phyloP scores from a whole-genome alignment of 2,329 filamentous ascomycete genomes.

The Periconia sp. region DNA sequence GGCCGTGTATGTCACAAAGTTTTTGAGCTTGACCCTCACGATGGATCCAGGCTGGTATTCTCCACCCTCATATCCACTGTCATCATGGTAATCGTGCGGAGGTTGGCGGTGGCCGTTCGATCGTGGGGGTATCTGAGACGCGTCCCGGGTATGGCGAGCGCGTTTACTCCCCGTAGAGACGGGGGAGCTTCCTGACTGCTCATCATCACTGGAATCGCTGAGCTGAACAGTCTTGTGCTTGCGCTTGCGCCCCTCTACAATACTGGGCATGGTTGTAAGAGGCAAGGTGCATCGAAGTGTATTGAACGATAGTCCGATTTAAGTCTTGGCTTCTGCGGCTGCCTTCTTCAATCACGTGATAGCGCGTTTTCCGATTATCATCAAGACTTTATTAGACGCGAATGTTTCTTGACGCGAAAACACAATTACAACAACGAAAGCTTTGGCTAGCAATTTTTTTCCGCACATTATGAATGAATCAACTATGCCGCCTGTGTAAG shows the following conservation, averaged over 20 bases:
- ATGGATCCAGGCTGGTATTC: constrained; percentile 75
- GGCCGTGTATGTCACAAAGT: constrained; percentile 94
- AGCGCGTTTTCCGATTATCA: not conserved
- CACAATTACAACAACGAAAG: too few relatives aligned
- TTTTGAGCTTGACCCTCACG: constrained; percentile 80
- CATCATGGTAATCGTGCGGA: constrained; percentile 11
- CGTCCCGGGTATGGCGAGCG: constrained; percentile 35
- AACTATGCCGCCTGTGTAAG: too few relatives aligned
- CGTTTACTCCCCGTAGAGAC: constrained; percentile 38
- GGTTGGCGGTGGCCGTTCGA: constrained; percentile 8
- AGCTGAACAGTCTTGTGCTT: constrained; percentile 29
- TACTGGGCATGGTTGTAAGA: constrained; percentile 34
- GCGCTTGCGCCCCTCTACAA: constrained; percentile 31
- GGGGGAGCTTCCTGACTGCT: constrained; percentile 23
- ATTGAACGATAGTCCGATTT: not conserved
- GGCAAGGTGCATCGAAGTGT: too few relatives aligned
- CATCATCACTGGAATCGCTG: constrained; percentile 29
- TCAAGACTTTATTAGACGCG: not conserved
- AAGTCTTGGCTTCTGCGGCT: too few relatives aligned
- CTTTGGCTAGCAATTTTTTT: too few relatives aligned
- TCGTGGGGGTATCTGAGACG: constrained; percentile 25
- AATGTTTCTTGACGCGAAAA: too few relatives aligned
- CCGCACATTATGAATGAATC: too few relatives aligned
- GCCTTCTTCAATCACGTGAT: constrained; percentile 2
- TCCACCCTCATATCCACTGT: constrained; percentile 19